Evolutionary conservation across 148 eudicot genomes (phyloP), one percentile per base, ranked within the genome.

Genomic region (Beta vulgaris): DNA sequence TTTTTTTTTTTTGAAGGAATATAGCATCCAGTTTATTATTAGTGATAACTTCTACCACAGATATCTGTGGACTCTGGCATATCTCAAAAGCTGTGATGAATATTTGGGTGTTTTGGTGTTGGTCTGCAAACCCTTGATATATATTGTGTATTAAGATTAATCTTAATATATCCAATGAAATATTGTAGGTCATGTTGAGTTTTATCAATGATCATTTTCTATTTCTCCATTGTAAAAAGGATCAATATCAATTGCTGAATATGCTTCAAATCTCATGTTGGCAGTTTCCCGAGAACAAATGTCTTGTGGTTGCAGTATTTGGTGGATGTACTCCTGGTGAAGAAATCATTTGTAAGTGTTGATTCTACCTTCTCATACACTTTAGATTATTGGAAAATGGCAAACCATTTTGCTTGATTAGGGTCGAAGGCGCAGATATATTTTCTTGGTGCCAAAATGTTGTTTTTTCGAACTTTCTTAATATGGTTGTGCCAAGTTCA

Each of bases 271-370:
- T 59, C 69, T 75, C 25, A 23, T 64, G 39, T 66, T 84, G 76
- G 74, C 98, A 94, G 98, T 84, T 92, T 90, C 82, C 98, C 92
- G 23, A 94, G 84, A 86, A 91, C 98, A 60, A 94, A 94, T 10
- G 96, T 94, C 79, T 49, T 94, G 71, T 91, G 98, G 98, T 77
- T 94, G 79, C 98, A 91, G 75, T 94, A 94, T 77, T 72, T 94
- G 84, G 93, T 92, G 26, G 97, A 94, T 73, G 83, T 94, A 53
- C 74, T 92, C 80, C 83, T 91, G 35, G 55, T 81, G 67, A 94
- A 90, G 87, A 94, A 94, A 83, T 74, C 91, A 73, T 94, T 79
- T 85, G 97, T 91, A 82, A 91, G 97, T 84, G 29, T 43, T 48
- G 6, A 2, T 68, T n/a, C 28, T 71, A 59, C 29, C 28, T 44